A percentile compares a stretch with the other conserved stretches of the same genome.
Conservation (phyloP, 2,329 filamentous ascomycete species). For the Talaromyces sp. region DNA sequence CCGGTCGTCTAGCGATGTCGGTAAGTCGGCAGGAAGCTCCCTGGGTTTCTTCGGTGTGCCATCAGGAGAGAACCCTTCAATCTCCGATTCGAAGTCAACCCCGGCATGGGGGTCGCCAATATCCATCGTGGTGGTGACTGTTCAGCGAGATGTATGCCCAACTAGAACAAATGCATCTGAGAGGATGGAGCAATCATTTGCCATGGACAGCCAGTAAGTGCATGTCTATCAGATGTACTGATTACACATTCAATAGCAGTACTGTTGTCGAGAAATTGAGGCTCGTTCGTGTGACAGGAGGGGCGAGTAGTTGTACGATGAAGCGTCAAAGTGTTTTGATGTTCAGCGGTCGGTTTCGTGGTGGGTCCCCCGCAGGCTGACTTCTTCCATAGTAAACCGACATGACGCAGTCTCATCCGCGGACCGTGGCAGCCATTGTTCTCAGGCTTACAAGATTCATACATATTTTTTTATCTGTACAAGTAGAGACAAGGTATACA, state of each 20-base stretch:
- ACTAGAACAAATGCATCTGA: conserved; percentile 12
- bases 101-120: conserved; percentile 29
- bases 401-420: not conserved
- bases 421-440: not conserved
- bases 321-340: not conserved
- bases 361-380: conserved; percentile 3
- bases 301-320: not conserved
- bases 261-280: not conserved
- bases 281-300: no score
- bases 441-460: not conserved
- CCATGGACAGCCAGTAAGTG: conserved; percentile 6
- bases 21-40: conserved; percentile 76
- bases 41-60: conserved; percentile 26
- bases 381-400: not conserved
- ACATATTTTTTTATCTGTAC: not conserved
- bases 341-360: not conserved
- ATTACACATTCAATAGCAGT: not conserved
- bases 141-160: conserved; percentile 5
- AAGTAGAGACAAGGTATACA: no score
- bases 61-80: conserved; percentile 10
- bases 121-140: conserved; percentile 11
- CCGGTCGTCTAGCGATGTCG: conserved; percentile 87
- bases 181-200: conserved; percentile 8
- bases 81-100: conserved; percentile 19
- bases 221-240: not conserved